Evolutionary conservation across 2,329 filamentous ascomycete genomes (phyloP).

Genomic region (Monosporascus sp.): DNA sequence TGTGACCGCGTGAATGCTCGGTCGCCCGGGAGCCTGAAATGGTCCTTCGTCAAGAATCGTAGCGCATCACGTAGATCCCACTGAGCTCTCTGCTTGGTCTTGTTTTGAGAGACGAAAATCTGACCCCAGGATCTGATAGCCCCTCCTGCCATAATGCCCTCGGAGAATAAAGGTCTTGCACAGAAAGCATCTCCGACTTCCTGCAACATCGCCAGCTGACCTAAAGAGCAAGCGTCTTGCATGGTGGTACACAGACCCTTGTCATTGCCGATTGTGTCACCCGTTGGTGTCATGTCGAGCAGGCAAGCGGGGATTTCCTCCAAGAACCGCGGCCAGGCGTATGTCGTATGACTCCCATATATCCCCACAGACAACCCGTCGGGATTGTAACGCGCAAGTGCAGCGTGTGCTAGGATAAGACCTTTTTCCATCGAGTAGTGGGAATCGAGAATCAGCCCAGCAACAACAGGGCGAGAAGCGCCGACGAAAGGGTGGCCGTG

Average conservation of each 20-base stretch:
- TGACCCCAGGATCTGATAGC: conserved; percentile 38
- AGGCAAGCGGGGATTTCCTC: conserved; percentile 58
- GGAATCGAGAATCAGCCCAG: conserved; percentile 64
- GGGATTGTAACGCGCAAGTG: conserved; percentile 48
- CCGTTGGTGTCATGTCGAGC: conserved; percentile 30
- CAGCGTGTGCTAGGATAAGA: conserved; percentile 61
- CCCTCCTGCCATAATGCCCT: conserved; percentile 55
- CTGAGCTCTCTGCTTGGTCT: conserved; percentile 51
- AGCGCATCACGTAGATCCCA: conserved; percentile 67
- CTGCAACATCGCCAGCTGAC: conserved; percentile 67
- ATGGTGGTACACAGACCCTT: conserved; percentile 37
- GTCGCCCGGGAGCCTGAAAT: conserved; percentile 63
- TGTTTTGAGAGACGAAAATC: conserved; percentile 36
- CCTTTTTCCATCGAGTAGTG: conserved; percentile 58
- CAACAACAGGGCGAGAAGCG: conserved; percentile 55
- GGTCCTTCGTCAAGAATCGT: conserved; percentile 62
- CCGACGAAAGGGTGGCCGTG: conserved; percentile 27
- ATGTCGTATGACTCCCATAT: conserved; percentile 66
- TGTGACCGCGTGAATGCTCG: conserved; percentile 21
- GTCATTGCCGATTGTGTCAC: conserved; percentile 34
- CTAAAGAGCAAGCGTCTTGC: conserved; percentile 41
- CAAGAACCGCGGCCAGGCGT: conserved; percentile 64
- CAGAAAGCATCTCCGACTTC: conserved; percentile 68
- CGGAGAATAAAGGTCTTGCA: conserved; percentile 54
- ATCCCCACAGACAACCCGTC: conserved; percentile 60